Evolutionary conservation across 1,284 basidiomycete species (phyloP).

Genomic region (Ustilago shanxiensis): DNA sequence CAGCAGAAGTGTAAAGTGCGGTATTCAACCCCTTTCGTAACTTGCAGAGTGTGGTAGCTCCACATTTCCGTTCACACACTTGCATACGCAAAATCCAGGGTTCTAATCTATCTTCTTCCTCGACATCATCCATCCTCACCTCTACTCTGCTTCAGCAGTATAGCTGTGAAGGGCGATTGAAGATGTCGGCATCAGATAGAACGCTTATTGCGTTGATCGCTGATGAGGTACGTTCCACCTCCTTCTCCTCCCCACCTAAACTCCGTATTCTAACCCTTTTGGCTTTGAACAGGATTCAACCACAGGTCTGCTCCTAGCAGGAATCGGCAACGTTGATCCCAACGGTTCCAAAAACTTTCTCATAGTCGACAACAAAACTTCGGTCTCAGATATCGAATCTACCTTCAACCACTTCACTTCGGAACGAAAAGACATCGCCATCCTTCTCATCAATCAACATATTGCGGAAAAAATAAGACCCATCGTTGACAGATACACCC

Average conservation of each 20-base stretch:
- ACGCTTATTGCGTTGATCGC: slow-evolving; percentile 62
- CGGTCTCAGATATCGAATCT: slow-evolving; percentile 65
- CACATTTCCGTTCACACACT: slow-evolving; percentile 10
- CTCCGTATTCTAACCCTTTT: background rate
- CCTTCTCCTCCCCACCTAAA: background rate
- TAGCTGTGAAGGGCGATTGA: background rate
- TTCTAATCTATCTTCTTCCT: slow-evolving; percentile 3
- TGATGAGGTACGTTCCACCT: slow-evolving; percentile 54
- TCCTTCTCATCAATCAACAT: slow-evolving; percentile 69
- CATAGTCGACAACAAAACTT: slow-evolving; percentile 67
- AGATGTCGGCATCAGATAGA: slow-evolving; percentile 55
- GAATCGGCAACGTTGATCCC: slow-evolving; percentile 66
- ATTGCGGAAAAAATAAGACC: slow-evolving; percentile 89
- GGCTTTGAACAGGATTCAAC: slow-evolving; percentile 58
- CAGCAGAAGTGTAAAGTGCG: slow-evolving; percentile 13
- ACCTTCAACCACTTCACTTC: slow-evolving; percentile 61
- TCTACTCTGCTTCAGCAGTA: background rate
- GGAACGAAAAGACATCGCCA: slow-evolving; percentile 67
- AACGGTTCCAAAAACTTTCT: slow-evolving; percentile 68
- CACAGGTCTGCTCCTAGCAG: slow-evolving; percentile 68
- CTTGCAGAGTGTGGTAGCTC: too few species aligned
- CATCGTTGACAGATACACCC: slow-evolving; percentile 92
- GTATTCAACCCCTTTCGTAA: background rate
- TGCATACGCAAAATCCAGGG: slow-evolving; percentile 4
- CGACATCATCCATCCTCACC: background rate